These are phyloP conservation scores for Phytomonas sp. DNA, from an alignment of 208 protist genomes.

Conservation along the genomic window DNA sequence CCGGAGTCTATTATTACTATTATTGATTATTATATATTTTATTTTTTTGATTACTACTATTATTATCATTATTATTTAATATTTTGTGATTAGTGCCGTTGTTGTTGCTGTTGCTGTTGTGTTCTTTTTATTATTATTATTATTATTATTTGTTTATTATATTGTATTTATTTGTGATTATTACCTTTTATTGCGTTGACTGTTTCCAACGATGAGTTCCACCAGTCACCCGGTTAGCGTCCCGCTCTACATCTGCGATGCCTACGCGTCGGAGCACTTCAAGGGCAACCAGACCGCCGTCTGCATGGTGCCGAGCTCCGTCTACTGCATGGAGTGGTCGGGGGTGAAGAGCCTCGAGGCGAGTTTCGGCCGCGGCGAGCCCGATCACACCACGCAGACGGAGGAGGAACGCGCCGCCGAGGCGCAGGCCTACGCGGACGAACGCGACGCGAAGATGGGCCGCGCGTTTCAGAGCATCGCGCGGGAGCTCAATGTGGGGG, in stretches of 20 bases:
- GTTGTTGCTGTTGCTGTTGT: conserved; percentile 10
- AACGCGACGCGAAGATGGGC: conserved; percentile 39
- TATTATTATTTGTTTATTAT: conserved; percentile 13
- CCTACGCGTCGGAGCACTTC: conserved; percentile 51
- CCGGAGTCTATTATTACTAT: conserved; percentile 1
- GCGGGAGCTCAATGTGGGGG: conserved; percentile 49
- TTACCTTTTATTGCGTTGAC: too few relatives aligned
- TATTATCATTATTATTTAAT: conserved; percentile 3
- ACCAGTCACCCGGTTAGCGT: conserved; percentile 19
- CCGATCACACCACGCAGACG: conserved; percentile 21
- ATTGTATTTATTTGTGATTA: conserved; percentile 6
- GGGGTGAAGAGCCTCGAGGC: conserved; percentile 39
- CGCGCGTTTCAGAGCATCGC: conserved; percentile 41
- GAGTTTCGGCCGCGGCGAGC: conserved; percentile 41
- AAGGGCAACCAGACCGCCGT: conserved; percentile 63
- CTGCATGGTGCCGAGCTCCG: conserved; percentile 29
- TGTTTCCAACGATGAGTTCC: conserved; percentile 14
- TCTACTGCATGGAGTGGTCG: conserved; percentile 57
- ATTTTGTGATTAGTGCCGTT: conserved; percentile 5
- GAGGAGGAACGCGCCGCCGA: conserved; percentile 30
- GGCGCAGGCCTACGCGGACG: conserved; percentile 33
- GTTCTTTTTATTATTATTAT: conserved; percentile 1
- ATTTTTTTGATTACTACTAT: conserved; percentile 8
- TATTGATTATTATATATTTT: conserved; percentile 6
- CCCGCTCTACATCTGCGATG: conserved; percentile 56